Base-by-base conservation (phyloP, 768 basidiomycete genomes). In the Russula virescens region DNA sequence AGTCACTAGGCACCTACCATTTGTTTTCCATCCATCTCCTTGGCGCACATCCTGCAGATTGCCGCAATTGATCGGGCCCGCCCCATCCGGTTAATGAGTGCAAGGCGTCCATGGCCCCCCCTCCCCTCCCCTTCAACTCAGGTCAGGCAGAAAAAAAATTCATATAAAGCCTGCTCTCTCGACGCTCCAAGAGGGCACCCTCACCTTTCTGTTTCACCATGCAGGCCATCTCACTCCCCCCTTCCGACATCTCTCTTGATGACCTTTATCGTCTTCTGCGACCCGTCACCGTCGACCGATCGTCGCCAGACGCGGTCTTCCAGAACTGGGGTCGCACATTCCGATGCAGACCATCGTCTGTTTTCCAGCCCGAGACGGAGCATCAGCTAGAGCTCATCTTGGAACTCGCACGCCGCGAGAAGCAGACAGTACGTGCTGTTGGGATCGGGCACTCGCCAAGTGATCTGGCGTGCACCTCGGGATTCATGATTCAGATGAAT, bases 361-460 rank as follows among this genome's bases (percentile, higher is more conserved):
- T 93, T 42, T 96, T 95, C 71, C 83, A 84, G 67, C 97, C 96
- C 5, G 79, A 81, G 65, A 81, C 78, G 25, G 83, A 84, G 47
- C 73, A 80, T 62, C 81, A 98, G 38, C 89, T 92, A 70, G 79
- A 80, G 49, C 80, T 84, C 67, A 79, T 95, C 50, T 78, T 98
- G 28, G 90, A 91, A 70, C 84, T 94, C 26, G 94, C 94, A 0
- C 78, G 86, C 19, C 78, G 88, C 47, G 84, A 94, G 71, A 76
- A 81, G 18, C 84, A 82, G 70, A 78, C 81, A 23, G 79, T 98
- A 38, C 84, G 94, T 59, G 89, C 91, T 0, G 88, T 86, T 14
- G 97, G 94, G 14, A 85, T 92, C 18, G 96, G 95, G 2, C 95
- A 98, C 75, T 91, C 89, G 61, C 96, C 96, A 25, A 90, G 87